Evolutionary conservation across 2,329 filamentous ascomycete genomes (phyloP).

Genomic region (Neopestalotiopsis rosae): DNA sequence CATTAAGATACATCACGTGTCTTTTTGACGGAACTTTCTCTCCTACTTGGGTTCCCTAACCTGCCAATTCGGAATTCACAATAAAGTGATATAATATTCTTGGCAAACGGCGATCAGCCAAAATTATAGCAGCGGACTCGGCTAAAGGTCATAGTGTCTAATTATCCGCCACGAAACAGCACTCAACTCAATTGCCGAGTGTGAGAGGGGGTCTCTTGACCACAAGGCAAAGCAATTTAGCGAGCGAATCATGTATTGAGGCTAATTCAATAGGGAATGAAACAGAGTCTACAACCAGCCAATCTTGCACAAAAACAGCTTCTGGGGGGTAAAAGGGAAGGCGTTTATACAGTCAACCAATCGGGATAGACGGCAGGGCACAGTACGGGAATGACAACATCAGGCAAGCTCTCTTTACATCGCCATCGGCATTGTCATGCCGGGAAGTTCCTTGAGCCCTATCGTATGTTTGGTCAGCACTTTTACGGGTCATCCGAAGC

Average conservation of each 20-base stretch:
- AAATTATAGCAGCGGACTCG: neutral
- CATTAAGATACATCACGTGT: too few relatives aligned
- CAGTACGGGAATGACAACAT: too few relatives aligned
- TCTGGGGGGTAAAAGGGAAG: neutral
- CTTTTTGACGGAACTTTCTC: too few relatives aligned
- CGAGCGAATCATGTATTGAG: constrained; percentile 17
- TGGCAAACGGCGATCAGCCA: too few relatives aligned
- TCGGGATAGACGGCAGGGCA: neutral
- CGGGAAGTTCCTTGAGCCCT: constrained; percentile 10
- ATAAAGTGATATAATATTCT: too few relatives aligned
- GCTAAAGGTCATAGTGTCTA: neutral
- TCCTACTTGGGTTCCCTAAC: too few relatives aligned
- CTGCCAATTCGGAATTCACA: too few relatives aligned
- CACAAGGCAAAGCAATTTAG: constrained; percentile 22
- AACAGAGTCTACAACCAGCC: constrained; percentile 23
- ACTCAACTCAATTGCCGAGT: neutral
- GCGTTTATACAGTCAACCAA: constrained; percentile 7
- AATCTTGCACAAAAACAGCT: constrained; percentile 24
- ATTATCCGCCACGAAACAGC: neutral
- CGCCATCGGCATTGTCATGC: neutral
- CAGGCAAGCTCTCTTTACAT: neutral
- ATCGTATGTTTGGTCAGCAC: neutral
- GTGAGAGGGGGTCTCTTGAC: neutral
- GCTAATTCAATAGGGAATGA: constrained; percentile 21
- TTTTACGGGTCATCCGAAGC: neutral